A percentile compares a stretch with the other conserved stretches of the same genome.
phyloP scores from a whole-genome alignment of 2,329 filamentous ascomycete species.

The Colletotrichum sp. region DNA sequence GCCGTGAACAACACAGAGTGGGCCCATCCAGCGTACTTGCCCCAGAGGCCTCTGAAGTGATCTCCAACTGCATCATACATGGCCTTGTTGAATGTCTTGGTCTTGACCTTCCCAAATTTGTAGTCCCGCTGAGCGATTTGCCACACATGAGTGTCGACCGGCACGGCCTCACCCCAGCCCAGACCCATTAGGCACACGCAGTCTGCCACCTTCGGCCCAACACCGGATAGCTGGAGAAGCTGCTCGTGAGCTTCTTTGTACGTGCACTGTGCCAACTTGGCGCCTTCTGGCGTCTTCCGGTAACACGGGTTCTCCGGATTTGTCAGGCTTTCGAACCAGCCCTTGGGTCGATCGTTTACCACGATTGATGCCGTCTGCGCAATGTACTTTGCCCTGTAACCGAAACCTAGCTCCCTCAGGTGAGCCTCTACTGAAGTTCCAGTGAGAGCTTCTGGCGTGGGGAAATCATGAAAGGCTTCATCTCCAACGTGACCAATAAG shows the following conservation, averaged over 20 bases:
- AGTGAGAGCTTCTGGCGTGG: conserved; percentile 74
- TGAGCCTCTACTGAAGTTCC: conserved; percentile 78
- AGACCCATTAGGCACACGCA: conserved; percentile 97
- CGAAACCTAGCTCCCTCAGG: conserved; percentile 85
- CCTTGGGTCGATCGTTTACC: conserved; percentile 65
- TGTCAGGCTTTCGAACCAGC: conserved; percentile 79
- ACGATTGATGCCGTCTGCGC: conserved; percentile 83
- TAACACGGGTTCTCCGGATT: conserved; percentile 77
- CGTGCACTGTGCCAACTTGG: conserved; percentile 57
- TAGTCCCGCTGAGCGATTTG: conserved; percentile 98
- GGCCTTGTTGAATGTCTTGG: conserved; percentile 82
- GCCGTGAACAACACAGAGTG: conserved; percentile 97
- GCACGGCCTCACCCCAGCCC: conserved; percentile 93
- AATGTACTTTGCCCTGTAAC: conserved; percentile 93
- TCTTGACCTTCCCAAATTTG: conserved; percentile 83
- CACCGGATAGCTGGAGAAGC: conserved; percentile 80
- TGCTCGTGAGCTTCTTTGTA: conserved; percentile 83
- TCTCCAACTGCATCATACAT: conserved; percentile 92
- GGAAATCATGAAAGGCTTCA: conserved; percentile 86
- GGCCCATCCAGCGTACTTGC: conserved; percentile 93
- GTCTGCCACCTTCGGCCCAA: conserved; percentile 96
- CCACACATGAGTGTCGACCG: conserved; percentile 98
- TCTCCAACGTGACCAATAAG: conserved; percentile 74
- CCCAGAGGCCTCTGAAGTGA: conserved; percentile 90
- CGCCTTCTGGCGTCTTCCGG: conserved; percentile 42